Base-by-base conservation (phyloP, 1,139 yeast species). In the Lodderomyces metapsilosis region DNA sequence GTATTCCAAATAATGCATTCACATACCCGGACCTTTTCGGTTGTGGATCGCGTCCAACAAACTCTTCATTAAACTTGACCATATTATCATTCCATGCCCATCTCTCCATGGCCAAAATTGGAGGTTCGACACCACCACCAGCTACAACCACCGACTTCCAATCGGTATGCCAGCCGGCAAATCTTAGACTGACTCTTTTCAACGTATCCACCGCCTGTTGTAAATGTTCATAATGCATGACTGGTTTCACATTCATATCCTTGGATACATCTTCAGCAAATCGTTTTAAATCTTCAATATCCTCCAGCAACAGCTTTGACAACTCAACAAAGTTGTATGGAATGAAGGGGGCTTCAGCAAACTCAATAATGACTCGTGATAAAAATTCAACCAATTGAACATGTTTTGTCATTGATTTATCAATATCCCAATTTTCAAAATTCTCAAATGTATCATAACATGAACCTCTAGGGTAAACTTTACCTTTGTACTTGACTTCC, bases 41-140 rank as follows among this genome's bases (percentile, higher is more conserved):
- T 8, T 76, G 57, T 2, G 83, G 81, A 15, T 62, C 68, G 3
- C 69, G 62, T 11, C 41, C 63, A 20, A 82, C 54, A 49, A 85
- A 70, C 18, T 70, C 66, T 50, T 76, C 76, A 49, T 82, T 86
- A 43, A 88, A 71, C 13, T 66, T 62, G 13, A 78, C 62, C 56
- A 88, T 63, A 47, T 80, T 78, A 23, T 80, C 74, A 62, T 91
- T 91, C 88, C 95, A 85, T 46, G 78, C 78, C 84, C 88, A 79
- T 53, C 98, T 72, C 51, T 78, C 81, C 45, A 82, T 75, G 0
- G 91, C 76, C 43, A 85, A 66, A 37, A 84, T 60, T 3, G 88
- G 78, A 0, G 95, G 91, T 55, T 88, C 95, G 6, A 76, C 56
- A 1, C 76, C 80, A 1, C 61, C 58, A 1, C 68, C 52, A 5